phyloP scores from a whole-genome alignment of 441 rosid genomes.

The Dalechampia spathulata region DNA sequence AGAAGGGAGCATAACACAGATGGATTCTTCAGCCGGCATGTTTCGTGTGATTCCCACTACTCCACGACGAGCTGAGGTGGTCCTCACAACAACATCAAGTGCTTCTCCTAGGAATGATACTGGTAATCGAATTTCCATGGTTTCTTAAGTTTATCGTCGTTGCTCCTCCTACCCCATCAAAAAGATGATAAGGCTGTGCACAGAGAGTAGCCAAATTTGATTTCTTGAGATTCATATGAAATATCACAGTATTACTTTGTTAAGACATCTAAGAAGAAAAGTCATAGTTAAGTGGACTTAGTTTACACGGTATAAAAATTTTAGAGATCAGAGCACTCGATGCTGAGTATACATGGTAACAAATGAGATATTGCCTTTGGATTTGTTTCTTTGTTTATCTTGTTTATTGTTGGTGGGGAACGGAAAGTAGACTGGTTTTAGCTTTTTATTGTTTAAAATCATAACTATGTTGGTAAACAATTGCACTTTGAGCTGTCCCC shows the following conservation, averaged over 20 bases:
- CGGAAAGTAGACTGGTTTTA: too few relatives aligned
- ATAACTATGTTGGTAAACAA: too few relatives aligned
- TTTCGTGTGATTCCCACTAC: slow-evolving; percentile 73
- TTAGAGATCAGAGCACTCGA: background rate
- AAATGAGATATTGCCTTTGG: background rate
- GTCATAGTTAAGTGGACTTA: background rate
- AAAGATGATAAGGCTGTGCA: background rate
- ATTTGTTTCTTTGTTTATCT: background rate
- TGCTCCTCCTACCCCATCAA: background rate
- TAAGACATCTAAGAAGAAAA: slow-evolving; percentile 1
- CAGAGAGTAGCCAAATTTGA: background rate
- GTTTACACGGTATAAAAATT: background rate
- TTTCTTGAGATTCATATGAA: background rate
- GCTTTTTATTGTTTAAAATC: background rate
- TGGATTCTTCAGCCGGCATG: slow-evolving; percentile 37
- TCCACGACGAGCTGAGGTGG: slow-evolving; percentile 29
- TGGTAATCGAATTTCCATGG: slow-evolving; percentile 29
- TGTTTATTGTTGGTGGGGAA: background rate
- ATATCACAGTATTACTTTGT: too few relatives aligned
- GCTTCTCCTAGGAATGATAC: slow-evolving; percentile 24
- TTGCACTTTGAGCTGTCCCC: slow-evolving; percentile 8
- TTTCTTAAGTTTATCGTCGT: background rate
- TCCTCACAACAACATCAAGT: slow-evolving; percentile 20
- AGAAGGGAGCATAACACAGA: slow-evolving; percentile 46
- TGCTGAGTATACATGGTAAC: background rate